Conservation (phyloP, 495 filamentous ascomycete species). For the Peziza echinospora region DNA sequence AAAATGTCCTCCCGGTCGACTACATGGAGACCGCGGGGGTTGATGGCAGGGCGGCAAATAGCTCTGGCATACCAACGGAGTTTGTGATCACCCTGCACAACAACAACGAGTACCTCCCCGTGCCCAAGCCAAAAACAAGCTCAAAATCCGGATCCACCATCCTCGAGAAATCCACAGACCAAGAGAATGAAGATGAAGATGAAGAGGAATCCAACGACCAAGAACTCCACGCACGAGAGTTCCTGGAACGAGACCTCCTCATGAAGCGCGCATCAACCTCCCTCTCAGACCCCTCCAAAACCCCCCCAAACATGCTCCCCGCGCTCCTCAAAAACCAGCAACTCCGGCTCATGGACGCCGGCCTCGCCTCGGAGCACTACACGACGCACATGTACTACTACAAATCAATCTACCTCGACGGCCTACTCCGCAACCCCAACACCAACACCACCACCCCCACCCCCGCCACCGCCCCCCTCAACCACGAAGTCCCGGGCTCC, state of each 20-base stretch:
- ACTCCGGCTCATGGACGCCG: conserved; percentile 66
- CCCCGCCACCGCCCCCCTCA: background rate
- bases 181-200: background rate
- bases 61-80: background rate
- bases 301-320: conserved; percentile 26
- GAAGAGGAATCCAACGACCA: background rate
- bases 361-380: conserved; percentile 60
- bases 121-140: background rate
- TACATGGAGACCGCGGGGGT: background rate
- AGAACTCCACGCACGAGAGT: background rate
- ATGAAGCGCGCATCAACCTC: background rate
- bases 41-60: background rate
- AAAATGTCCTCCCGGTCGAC: background rate
- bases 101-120: background rate
- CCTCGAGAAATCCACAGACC: background rate
- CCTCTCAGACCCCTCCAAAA: background rate
- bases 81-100: background rate
- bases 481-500: background rate
- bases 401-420: conserved; percentile 38
- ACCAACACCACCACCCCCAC: background rate
- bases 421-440: background rate
- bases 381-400: conserved; percentile 86
- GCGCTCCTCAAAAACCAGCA: conserved; percentile 53
- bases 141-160: background rate
- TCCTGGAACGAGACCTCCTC: no score